A percentile compares a stretch with the other conserved stretches of the same genome.
Conservation (phyloP, 257 asterid genomes). For the Primulina huaijiensis region DNA sequence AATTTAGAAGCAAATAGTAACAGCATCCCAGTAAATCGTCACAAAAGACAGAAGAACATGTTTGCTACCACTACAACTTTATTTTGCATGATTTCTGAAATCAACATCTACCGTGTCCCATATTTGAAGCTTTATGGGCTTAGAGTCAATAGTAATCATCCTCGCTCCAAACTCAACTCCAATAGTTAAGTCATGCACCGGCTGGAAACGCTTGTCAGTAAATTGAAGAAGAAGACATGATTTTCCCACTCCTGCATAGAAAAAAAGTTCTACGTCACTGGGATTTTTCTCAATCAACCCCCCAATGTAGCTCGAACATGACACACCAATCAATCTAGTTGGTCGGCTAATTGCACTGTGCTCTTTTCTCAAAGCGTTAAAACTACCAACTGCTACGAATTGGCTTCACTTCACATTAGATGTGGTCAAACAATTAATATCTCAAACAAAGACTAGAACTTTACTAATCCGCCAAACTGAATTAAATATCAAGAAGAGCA, state of each 20-base stretch:
- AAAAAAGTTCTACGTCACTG: conserved; percentile 6
- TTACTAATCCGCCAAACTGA: background rate
- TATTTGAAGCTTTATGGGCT: conserved; percentile 55
- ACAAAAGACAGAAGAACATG: background rate
- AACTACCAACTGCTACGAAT: background rate
- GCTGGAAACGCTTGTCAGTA: conserved; percentile 67
- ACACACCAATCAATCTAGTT: background rate
- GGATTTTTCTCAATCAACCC: background rate
- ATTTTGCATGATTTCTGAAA: conserved; percentile 4
- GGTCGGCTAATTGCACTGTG: background rate
- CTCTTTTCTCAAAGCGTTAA: background rate
- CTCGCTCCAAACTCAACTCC: conserved; percentile 64
- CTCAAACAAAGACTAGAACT: background rate
- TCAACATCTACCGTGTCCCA: conserved; percentile 49
- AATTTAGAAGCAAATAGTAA: background rate
- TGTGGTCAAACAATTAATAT: background rate
- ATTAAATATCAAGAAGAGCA: background rate
- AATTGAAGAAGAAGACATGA: conserved; percentile 60
- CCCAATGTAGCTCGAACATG: background rate
- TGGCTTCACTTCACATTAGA: background rate
- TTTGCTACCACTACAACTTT: conserved; percentile 1
- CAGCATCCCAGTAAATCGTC: background rate
- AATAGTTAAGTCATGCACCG: conserved; percentile 57
- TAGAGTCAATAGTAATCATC: conserved; percentile 54
- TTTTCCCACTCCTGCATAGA: conserved; percentile 50